phyloP scores from a whole-genome alignment of 306 rosid genomes.

The Purshia tridentata region DNA sequence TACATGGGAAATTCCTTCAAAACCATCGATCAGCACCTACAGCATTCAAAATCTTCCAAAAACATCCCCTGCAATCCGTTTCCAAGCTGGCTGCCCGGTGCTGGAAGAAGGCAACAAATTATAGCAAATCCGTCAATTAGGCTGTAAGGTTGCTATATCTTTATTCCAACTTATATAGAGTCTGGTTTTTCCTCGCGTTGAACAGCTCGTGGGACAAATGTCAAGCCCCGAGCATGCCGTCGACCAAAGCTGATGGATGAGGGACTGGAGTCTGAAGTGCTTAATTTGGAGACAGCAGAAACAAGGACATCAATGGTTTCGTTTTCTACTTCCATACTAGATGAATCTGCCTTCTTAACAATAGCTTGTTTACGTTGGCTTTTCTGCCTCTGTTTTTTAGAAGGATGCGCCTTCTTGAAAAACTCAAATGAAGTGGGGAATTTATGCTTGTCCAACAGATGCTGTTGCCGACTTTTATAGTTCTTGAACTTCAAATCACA shows the following conservation, averaged over 20 bases:
- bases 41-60: not conserved
- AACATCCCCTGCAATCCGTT: not conserved
- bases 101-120: conserved; percentile 12
- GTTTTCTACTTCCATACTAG: conserved; percentile 68
- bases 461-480: conserved; percentile 76
- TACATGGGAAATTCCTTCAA: not conserved
- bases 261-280: conserved; percentile 75
- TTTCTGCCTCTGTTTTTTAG: conserved; percentile 75
- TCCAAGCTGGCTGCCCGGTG: conserved; percentile 9
- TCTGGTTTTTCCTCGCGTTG: conserved; percentile 51
- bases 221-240: conserved; percentile 60
- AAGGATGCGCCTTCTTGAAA: conserved; percentile 61
- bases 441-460: conserved; percentile 87
- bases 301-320: conserved; percentile 70
- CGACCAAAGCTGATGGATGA: conserved; percentile 90
- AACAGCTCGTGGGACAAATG: conserved; percentile 70
- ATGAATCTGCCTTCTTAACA: conserved; percentile 41
- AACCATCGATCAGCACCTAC: not conserved
- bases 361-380: conserved; percentile 45
- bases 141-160: conserved; percentile 26
- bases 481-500: conserved; percentile 86
- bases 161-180: conserved; percentile 27
- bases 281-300: conserved; percentile 71
- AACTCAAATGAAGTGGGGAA: conserved; percentile 80
- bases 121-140: conserved; percentile 9